phyloP scores from a whole-genome alignment of 129 eudicot genomes.

The Escallonia herrerae region DNA sequence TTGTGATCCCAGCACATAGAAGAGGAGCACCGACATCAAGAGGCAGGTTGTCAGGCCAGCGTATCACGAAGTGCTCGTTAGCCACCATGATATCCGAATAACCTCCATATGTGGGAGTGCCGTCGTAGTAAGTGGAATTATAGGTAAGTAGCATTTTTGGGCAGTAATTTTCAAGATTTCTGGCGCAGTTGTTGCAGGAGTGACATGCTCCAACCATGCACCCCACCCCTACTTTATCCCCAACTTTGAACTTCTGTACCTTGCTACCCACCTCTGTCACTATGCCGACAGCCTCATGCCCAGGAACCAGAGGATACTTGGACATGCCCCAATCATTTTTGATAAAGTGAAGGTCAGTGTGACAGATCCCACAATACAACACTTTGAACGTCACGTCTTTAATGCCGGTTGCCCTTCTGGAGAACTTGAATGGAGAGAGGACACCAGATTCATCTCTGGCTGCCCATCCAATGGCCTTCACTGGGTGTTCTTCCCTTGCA shows the following conservation, averaged over 20 bases:
- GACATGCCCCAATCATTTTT: constrained; percentile 29
- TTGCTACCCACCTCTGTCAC: constrained; percentile 17
- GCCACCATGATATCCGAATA: constrained; percentile 19
- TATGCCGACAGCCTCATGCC: constrained; percentile 18
- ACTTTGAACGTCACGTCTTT: constrained; percentile 19
- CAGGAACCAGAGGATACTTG: constrained; percentile 19
- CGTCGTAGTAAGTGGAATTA: constrained; percentile 8
- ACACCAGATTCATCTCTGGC: constrained; percentile 16
- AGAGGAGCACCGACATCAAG: constrained; percentile 24
- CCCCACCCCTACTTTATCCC: constrained; percentile 19
- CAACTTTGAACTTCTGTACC: constrained; percentile 20
- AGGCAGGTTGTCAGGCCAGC: constrained; percentile 22
- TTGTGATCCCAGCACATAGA: constrained; percentile 19
- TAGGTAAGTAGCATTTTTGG: constrained; percentile 17
- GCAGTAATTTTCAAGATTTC: constrained; percentile 19
- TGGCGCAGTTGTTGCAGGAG: constrained; percentile 3
- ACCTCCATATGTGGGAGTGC: constrained; percentile 21
- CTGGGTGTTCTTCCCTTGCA: constrained; percentile 17
- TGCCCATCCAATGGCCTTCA: constrained; percentile 29
- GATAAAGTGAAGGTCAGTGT: constrained; percentile 22
- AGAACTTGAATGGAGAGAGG: constrained; percentile 28
- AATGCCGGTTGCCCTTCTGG: constrained; percentile 21
- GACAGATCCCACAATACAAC: constrained; percentile 25
- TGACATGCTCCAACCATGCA: constrained; percentile 14
- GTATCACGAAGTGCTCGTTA: constrained; percentile 13